phyloP scores from a whole-genome alignment of 345 rosid genomes.

The Moringa oleifera region DNA sequence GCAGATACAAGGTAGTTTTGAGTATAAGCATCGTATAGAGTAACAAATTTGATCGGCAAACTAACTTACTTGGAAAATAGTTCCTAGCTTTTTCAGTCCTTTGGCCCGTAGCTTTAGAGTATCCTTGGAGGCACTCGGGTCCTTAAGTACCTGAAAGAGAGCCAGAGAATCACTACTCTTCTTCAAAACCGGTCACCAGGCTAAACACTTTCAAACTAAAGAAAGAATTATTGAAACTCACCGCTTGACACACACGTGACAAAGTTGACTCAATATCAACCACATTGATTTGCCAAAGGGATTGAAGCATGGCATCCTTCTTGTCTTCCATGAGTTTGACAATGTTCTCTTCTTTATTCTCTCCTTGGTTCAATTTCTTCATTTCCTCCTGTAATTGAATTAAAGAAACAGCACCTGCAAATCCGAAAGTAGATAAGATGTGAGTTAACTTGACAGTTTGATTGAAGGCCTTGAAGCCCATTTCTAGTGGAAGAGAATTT shows the following conservation, averaged over 20 bases:
- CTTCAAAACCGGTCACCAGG: not conserved
- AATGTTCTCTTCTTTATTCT: conserved; percentile 63
- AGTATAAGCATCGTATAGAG: not conserved
- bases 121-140: conserved; percentile 71
- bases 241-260: conserved; percentile 74
- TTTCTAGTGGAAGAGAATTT: conserved; percentile 7
- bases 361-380: conserved; percentile 56
- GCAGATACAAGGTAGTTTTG: not conserved
- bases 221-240: conserved; percentile 29
- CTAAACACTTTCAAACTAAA: not conserved
- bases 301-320: conserved; percentile 78
- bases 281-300: conserved; percentile 95
- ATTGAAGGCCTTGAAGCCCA: not conserved
- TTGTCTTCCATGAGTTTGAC: conserved; percentile 67
- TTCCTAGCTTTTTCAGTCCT: conserved; percentile 80
- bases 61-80: conserved; percentile 70
- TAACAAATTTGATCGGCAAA: conserved; percentile 1
- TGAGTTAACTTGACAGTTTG: conserved; percentile 1
- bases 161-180: not conserved
- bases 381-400: conserved; percentile 79
- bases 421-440: conserved; percentile 3
- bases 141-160: conserved; percentile 63
- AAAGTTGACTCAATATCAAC: conserved; percentile 85
- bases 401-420: conserved; percentile 78
- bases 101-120: conserved; percentile 56